Percentiles rank a stretch among this genome's conserved stretches.
These are phyloP conservation scores for Chalciporus chontae DNA, from an alignment of 768 basidiomycete species.

Conservation along the genomic window DNA sequence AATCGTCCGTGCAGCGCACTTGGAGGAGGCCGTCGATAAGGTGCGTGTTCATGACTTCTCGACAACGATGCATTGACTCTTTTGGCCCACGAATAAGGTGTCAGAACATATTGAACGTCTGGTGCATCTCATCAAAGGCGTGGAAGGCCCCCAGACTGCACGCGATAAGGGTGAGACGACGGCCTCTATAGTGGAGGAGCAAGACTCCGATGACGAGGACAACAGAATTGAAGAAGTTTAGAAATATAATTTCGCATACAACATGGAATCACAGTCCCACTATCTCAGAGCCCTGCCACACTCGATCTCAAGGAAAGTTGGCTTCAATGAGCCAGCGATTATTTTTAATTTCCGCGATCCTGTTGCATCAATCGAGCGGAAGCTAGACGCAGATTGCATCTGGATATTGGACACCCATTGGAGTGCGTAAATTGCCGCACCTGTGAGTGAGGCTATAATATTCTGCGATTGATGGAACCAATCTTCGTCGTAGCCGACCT, in stretches of 20 bases:
- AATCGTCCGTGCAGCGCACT: conserved; percentile 75
- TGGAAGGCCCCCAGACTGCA: conserved; percentile 55
- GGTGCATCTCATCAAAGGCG: conserved; percentile 80
- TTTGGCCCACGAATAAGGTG: conserved; percentile 44
- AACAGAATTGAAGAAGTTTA: conserved; percentile 75
- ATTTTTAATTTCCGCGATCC: background rate
- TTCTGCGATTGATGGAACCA: background rate
- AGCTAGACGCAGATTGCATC: background rate
- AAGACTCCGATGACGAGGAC: conserved; percentile 58
- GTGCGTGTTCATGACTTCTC: conserved; percentile 36
- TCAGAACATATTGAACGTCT: conserved; percentile 85
- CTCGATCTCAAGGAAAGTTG: conserved; percentile 22
- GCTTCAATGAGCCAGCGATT: conserved; percentile 4
- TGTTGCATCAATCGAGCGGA: background rate
- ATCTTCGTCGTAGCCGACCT: background rate
- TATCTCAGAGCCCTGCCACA: conserved; percentile 6
- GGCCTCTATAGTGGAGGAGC: conserved; percentile 16
- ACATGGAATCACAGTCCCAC: conserved; percentile 6
- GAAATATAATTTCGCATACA: conserved; percentile 18
- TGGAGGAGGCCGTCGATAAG: conserved; percentile 74
- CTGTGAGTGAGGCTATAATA: background rate
- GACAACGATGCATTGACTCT: background rate
- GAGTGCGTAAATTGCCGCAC: background rate
- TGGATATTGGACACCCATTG: background rate
- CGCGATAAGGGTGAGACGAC: conserved; percentile 35